Base-by-base conservation (phyloP, 257 asterid genomes). In the Apocynum venetum region DNA sequence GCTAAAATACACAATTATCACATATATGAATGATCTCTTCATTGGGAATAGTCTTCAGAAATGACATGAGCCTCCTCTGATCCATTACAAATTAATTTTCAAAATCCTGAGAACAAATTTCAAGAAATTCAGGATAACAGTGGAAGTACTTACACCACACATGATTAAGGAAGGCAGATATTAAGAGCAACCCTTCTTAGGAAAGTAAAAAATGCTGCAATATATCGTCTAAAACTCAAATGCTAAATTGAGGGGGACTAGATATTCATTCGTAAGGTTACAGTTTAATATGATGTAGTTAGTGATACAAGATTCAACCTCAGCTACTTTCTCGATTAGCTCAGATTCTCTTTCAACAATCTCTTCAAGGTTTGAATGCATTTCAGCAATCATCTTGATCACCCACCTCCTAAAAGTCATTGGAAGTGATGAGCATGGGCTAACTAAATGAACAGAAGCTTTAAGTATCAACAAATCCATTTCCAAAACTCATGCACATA, bases 371-470 rank as follows among this genome's bases (percentile, higher is more conserved):
- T 86, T 82, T 78, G 89, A 77, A 85, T 75, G 77, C 65, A 82
- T 91, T 80, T 86, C 96, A 65, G 96, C 91, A 80, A 93, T 82
- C 89, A 86, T 87, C 94, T 89, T 95, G 96, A 93, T 89, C 85
- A 82, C 98, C 97, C 98, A 95, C 85, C 98, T 92, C 97, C 99
- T 93, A 85, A 69, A 80, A 87, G 81, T 73, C 76, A 78, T 76
- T 74, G 75, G 75, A 75, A 81, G 78, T 69, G 69, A 82, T 82
- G 75, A 83, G 79, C 76, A 63, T 72, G 20, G 38, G 49, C 71
- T 61, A 78, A 85, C 56, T 43, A 43, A 53, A 74, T 82, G 3
- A 3, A 71, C 49, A 63, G 25, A 72, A 71, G 49, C 6, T 81
- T 38, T 78, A 65, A 19, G 49, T 5, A 12, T 20, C 57, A n/a